Conservation (phyloP, 2,329 filamentous ascomycete genomes). For the Zopfia rhizophila region DNA sequence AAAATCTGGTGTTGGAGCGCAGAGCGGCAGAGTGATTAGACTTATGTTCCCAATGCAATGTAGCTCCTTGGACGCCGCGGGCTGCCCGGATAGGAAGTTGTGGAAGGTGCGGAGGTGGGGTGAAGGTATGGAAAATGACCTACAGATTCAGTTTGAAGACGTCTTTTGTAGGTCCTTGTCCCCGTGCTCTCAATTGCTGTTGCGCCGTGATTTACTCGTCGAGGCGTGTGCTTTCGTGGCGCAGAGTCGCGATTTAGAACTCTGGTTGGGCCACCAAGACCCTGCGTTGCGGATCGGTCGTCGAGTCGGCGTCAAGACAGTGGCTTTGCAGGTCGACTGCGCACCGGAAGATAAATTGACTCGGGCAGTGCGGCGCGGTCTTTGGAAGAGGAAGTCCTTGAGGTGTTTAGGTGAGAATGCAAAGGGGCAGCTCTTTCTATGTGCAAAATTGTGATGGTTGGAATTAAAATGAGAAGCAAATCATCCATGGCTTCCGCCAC, state of each 20-base stretch:
- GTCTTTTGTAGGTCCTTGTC: not conserved
- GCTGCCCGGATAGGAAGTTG: constrained; percentile 37
- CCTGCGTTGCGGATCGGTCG: not conserved
- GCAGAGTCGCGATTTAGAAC: constrained; percentile 1
- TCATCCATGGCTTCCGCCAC: constrained; percentile 9
- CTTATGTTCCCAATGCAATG: too few relatives aligned
- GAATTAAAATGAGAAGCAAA: constrained; percentile 37
- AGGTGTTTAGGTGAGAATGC: constrained; percentile 1
- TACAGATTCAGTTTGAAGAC: constrained; percentile 16
- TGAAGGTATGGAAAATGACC: constrained; percentile 18
- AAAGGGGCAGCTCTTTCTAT: constrained; percentile 26
- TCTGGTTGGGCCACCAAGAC: constrained; percentile 4
- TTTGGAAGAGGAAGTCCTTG: not conserved
- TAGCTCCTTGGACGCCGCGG: constrained; percentile 31
- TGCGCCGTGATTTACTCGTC: not conserved
- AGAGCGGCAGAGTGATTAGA: too few relatives aligned
- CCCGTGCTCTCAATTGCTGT: constrained; percentile 17
- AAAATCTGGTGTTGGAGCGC: too few relatives aligned
- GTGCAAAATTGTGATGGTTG: constrained; percentile 29
- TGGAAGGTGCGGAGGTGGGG: constrained; percentile 31
- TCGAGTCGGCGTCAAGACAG: not conserved
- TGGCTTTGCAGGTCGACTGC: not conserved
- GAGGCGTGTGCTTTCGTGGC: constrained; percentile 5
- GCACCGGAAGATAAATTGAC: too few relatives aligned
- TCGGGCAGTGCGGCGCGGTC: too few relatives aligned